Percentiles rank a stretch among this genome's conserved stretches.
These are phyloP conservation scores for Zymoseptoria passerinii DNA, from an alignment of 2,329 filamentous ascomycete genomes.

Conservation along the genomic window DNA sequence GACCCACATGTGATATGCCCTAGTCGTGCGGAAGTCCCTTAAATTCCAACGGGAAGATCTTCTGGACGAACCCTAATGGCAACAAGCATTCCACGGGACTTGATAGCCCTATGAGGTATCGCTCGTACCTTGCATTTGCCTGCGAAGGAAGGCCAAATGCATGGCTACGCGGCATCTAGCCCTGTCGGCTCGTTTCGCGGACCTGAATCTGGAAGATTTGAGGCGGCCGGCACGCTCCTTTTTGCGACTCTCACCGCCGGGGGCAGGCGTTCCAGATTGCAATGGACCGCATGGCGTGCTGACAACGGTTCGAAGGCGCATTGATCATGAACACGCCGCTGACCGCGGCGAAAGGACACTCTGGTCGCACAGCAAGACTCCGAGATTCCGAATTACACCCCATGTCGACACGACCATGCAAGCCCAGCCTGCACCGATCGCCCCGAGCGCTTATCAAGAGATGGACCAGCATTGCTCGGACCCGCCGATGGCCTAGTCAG, in stretches of 20 bases:
- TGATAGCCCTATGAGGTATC: background rate
- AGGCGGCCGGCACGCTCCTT: background rate
- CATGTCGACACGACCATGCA: background rate
- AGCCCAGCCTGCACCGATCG: background rate
- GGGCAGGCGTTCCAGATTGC: background rate
- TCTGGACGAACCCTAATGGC: background rate
- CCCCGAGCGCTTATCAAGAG: background rate
- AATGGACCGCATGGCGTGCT: background rate
- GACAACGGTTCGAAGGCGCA: background rate
- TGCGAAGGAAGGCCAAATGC: background rate
- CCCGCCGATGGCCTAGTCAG: background rate
- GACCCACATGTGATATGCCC: background rate
- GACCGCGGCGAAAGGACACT: background rate
- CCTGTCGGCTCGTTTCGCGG: background rate
- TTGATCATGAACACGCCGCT: background rate
- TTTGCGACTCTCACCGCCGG: background rate
- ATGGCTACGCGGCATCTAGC: background rate
- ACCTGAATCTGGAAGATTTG: background rate
- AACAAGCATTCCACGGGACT: background rate
- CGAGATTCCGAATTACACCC: background rate
- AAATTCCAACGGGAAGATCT: background rate
- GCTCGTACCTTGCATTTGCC: background rate
- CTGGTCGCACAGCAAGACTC: background rate
- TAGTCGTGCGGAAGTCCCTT: background rate
- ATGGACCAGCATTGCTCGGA: background rate